Evolutionary conservation across 371 early-diverging fungal genomes (phyloP).

Genomic region (Batrachochytrium dendrobatidis): DNA sequence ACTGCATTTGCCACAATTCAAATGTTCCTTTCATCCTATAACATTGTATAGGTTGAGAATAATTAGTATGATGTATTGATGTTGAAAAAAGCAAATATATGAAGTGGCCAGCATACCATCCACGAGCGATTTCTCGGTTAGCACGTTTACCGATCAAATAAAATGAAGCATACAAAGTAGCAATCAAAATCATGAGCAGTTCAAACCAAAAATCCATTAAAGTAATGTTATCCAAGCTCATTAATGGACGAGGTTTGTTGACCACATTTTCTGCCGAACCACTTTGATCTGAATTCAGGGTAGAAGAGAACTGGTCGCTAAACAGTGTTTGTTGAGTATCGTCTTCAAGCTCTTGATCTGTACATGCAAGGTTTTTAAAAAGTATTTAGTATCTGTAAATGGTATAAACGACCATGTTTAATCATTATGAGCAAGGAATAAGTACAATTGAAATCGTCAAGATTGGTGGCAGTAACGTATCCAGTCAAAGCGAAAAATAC

Average conservation of each 20-base stretch:
- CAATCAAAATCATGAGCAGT: constrained; percentile 1
- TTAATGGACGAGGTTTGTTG: neutral
- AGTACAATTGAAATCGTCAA: too few species aligned
- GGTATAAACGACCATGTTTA: too few species aligned
- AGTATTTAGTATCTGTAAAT: too few species aligned
- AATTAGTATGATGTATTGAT: neutral
- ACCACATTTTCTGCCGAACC: too few species aligned
- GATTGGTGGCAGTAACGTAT: too few species aligned
- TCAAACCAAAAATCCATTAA: neutral
- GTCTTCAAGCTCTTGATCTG: too few species aligned
- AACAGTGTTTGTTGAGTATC: too few species aligned
- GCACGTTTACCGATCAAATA: constrained; percentile 30
- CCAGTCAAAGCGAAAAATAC: too few species aligned
- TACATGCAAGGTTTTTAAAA: too few species aligned
- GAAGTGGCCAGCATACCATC: constrained; percentile 27
- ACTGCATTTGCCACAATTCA: constrained; percentile 45
- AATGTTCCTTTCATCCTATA: constrained; percentile 18
- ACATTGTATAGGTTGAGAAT: neutral
- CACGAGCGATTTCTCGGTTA: constrained; percentile 30
- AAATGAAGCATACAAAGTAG: constrained; percentile 15
- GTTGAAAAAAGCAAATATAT: neutral
- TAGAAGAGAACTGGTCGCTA: too few species aligned
- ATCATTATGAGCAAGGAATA: too few species aligned
- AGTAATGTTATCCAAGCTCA: neutral
- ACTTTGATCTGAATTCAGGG: too few species aligned